Base-by-base conservation (phyloP, 1,284 basidiomycete genomes). In the Thecaphora frezii region DNA sequence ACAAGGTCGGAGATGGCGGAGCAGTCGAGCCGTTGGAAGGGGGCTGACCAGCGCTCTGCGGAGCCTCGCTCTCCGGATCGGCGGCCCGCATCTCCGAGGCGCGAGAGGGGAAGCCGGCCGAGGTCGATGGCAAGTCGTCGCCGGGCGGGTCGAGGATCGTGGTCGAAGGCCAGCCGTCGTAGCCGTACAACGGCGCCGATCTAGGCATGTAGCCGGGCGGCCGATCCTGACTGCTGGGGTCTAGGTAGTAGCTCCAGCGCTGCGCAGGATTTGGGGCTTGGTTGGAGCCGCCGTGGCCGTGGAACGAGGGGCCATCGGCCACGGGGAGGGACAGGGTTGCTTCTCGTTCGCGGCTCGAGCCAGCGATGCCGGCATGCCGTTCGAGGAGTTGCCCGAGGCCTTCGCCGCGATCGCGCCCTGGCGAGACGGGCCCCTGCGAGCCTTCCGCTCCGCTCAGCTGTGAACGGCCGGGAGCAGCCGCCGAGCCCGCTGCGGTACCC, bases 141-240 rank as follows among this genome's bases (percentile, higher is more conserved):
- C 19, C 5, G 2, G 37, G 46, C 3, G 36, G 14, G 28, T 62
- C 53, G 37, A 41, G 12, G 7, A 19, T 21, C n/a, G 23, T 13
- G 9, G 40, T 22, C 23, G 58, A 51, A 9, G 64, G 64, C 64
- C 64, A 66, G 21, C 46, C 46, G 37, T 58, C 53, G 30, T 66
- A 66, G 12, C 55, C 64, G 26, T 57, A 44, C 16, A 54, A 28
- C 1, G 64, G 64, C 18, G 64, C 64, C n/a, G 64, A 66, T 8
- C 58, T 51, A 28, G 64, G 55, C 22, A 53, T 59, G 25, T 66
- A 66, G 21, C 57, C 50, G 1, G 64, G 64, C 13, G 64, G 64
- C 9, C 52, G 54, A 38, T 66, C 63, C 36, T 54, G 57, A 16
- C 54, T 46, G 18, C 33, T 18, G 33, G 33, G 33, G 25, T 54